Evolutionary conservation across 495 filamentous ascomycete genomes (phyloP), one percentile per base, ranked within the genome.

Genomic region (Pseudoneurospora amorphoporcata): DNA sequence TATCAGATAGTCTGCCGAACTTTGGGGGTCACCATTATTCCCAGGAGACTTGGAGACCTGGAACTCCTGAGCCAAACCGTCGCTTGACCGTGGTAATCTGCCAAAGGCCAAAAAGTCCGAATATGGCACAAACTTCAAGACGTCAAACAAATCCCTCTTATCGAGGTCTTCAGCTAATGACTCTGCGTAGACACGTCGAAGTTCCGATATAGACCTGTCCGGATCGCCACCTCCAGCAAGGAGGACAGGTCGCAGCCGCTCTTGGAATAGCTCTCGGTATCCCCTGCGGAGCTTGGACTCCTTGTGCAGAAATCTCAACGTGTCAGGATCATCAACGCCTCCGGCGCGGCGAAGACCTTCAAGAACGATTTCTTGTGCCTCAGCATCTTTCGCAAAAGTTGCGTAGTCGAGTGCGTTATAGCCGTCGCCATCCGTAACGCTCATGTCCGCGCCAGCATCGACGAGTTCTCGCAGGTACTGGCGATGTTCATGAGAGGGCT

Each of bases 381-480:
- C 71, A 3, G 12, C 17, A 69, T 81, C 75, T 6, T 71, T 75
- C 17, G 41, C 73, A 29, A 76, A 79, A 2, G 76, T 75, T 4
- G 78, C 77, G 68, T 79, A 78, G 40, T 82, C 81, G 3, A 82
- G 71, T 1, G 81, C 78, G 37, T 35, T 76, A 71, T 79, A 82
- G 16, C 81, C 79, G 23, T 80, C 53, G 7, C 75, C 70, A 53
- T 81, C 81, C 6, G 73, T 39, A 2, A 68, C 12, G 38, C 76
- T 72, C 70, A 81, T 16, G 68, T 80, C 77, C 5, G 73, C 80
- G 3, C 80, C 78, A 1, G 75, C 76, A 8, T 75, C 72, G 10
- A 80, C 69, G 8, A 82, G 29, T 19, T 77, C 72, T 19, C 39
- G 8, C 12, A 82, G 61, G 69, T 80, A 81, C 14, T 69, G 68